Conservation (phyloP, 2,329 filamentous ascomycete species). For the Beauveria varroae region DNA sequence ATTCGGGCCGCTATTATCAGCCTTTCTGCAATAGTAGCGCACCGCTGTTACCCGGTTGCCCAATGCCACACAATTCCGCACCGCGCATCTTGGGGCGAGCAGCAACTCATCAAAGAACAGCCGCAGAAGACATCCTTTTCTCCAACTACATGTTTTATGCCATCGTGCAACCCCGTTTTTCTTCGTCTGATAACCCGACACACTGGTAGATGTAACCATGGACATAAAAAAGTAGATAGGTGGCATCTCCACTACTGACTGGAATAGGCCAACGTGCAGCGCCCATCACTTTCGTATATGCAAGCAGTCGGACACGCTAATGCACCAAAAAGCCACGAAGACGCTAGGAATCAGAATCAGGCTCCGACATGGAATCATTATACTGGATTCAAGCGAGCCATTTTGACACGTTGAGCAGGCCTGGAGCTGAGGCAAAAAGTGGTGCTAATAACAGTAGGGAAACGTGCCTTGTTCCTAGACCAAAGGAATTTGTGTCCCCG, state of each 20-base stretch:
- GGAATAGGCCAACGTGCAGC: background rate
- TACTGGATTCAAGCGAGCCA: background rate
- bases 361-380: background rate
- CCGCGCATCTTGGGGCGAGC: no score
- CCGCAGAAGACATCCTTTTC: no score
- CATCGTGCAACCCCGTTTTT: background rate
- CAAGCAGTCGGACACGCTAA: background rate
- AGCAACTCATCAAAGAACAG: background rate
- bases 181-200: background rate
- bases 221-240: background rate
- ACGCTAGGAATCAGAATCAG: background rate
- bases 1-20: background rate
- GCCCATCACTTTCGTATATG: conserved; percentile 1
- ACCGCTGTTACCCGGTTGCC: no score
- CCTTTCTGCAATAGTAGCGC: background rate
- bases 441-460: background rate
- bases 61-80: background rate
- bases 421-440: background rate
- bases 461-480: background rate
- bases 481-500: no score
- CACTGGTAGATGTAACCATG: background rate
- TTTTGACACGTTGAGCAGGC: background rate
- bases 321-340: background rate
- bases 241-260: background rate
- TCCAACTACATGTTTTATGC: background rate